Evolutionary conservation across 352 stramenopile genomes (phyloP), one percentile per base, ranked within the genome.

Genomic region (Phytopythium boreale): DNA sequence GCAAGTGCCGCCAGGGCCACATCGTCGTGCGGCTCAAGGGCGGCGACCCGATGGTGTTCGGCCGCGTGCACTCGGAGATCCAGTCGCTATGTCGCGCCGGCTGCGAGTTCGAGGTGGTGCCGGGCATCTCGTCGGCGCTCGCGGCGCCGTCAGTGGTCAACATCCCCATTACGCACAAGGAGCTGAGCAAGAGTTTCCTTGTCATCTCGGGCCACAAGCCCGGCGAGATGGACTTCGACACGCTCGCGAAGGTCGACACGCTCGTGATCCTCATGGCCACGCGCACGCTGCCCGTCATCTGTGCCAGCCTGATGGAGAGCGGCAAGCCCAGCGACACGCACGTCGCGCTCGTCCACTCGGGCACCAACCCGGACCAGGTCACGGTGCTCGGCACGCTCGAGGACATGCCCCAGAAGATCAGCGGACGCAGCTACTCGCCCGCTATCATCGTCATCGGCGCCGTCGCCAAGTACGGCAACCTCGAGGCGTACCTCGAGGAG

Each of bases 41-140:
- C 57, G 82, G 82, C 26, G 82, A 91, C 60, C 80, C 82, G 12
- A 87, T 91, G 75, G 75, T 91, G 50, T 91, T 91, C 46, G 82
- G 78, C 58, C 80, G 82, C 63, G 80, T 90, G 31, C 79, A 87
- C 74, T 89, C 82, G 41, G 82, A 90, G 70, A 88, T 90, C 59
- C 82, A 75, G 12, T 67, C 82, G 46, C 63, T 90, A 7, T 75
- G 75, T 26, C 53, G 69, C 15, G 71, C 74, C 10, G 66, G 74
- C 46, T 89, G 80, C 53, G 66, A 67, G 7, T 90, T 89, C 59
- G 76, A 90, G 22, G 77, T 90, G 27, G 75, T 90, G 7, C 82
- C 82, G 10, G 82, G 82, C 17, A 88, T 91, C 56, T 89, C 80
- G 34, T 91, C 82, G 36, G 80, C 79, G 31, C 52, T 89, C 37